phyloP scores from a whole-genome alignment of 176 grass and related monocot species.

The Aegilops bicornis region DNA sequence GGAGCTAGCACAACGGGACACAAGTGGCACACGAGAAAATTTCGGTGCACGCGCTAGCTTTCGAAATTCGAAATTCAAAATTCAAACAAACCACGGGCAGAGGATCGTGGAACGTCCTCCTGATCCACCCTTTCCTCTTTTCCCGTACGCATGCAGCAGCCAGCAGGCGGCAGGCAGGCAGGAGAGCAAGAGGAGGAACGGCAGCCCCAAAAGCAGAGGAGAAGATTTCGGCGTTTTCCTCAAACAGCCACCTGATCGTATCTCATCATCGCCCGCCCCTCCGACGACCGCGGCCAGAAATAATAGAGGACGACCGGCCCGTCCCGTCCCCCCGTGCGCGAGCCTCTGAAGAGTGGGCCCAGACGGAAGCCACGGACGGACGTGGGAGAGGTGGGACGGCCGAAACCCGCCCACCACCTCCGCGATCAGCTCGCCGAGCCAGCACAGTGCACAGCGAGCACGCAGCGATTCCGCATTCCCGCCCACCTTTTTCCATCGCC shows the following conservation, averaged over 20 bases:
- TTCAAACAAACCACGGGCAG: too few species aligned
- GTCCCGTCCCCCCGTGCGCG: background rate
- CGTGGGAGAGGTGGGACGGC: background rate
- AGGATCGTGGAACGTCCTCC: too few species aligned
- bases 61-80: too few species aligned
- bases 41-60: too few species aligned
- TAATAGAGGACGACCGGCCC: background rate
- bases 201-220: background rate
- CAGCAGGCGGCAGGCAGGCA: too few species aligned
- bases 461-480: background rate
- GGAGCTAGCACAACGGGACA: too few species aligned
- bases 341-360: background rate
- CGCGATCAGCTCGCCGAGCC: background rate
- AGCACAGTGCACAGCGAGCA: background rate
- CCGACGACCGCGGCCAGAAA: background rate
- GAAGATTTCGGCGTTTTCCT: background rate
- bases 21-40: too few species aligned
- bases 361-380: background rate
- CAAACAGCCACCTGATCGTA: background rate
- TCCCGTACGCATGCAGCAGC: too few species aligned
- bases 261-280: background rate
- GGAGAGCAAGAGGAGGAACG: background rate
- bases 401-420: background rate
- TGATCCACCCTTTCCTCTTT: too few species aligned
- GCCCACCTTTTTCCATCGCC: background rate